Base-by-base conservation (phyloP, 768 basidiomycete genomes). In the Arthromyces matolae region DNA sequence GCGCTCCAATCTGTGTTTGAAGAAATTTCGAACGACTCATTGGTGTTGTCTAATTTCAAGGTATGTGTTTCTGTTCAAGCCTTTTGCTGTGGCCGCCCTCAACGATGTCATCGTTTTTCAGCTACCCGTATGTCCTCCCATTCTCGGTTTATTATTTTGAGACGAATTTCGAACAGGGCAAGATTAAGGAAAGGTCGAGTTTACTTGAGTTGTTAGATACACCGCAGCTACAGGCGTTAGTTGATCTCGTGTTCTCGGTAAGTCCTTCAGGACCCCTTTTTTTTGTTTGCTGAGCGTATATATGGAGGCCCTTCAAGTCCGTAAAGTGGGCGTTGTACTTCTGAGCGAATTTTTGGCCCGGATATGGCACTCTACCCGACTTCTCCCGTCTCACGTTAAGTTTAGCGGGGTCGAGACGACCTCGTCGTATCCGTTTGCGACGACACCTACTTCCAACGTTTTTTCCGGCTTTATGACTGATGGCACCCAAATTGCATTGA, bases 361-460 rank as follows among this genome's bases (percentile, higher is more conserved):
- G 12, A 20, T 47, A n/a, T 38, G 36, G 45, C 35, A n/a, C 5
- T 47, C 45, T 16, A 38, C 45, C 6, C 45, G n/a, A 9, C n/a
- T 47, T 6, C 16, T 49, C 1, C 48, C 48, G 16, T 37, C 41
- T 24, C 33, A 49, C 7, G 5, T 49, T 7, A 24, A 13, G 8
- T 10, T 36, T 13, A 12, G 23, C 25, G 41, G 42, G 1, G n/a
- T 50, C 18, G 12, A 6, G 14, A n/a, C 43, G 33, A 19, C 34
- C 12, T 34, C 36, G 14, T 8, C 5, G 9, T 33, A 33, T 33
- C 42, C 36, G 5, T 45, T 50, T 19, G 32, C 38, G 6, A 34
- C 41, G 8, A 50, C 49, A 4, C 22, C 34, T 10, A 35, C 52
- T 13, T 53, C 52, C 10, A 45, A 53, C 24, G 23, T 53, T 5